Evolutionary conservation across 768 basidiomycete genomes (phyloP).

Genomic region (Suillus americanus): DNA sequence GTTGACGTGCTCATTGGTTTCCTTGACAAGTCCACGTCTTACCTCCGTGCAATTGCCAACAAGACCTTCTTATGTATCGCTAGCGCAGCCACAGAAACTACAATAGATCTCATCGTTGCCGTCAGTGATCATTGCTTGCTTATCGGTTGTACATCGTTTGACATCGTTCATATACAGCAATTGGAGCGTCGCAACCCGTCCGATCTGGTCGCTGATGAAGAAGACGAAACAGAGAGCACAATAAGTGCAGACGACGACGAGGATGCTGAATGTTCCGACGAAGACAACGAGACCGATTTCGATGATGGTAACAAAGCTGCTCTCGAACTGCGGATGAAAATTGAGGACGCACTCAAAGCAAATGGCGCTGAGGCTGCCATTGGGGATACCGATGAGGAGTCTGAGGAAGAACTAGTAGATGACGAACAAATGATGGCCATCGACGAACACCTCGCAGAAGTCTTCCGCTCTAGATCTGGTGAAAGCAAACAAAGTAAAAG

Average conservation of each 20-base stretch:
- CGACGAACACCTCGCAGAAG: slow-evolving; percentile 86
- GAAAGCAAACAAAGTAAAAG: slow-evolving; percentile 68
- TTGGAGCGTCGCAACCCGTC: slow-evolving; percentile 68
- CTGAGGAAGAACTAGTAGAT: slow-evolving; percentile 78
- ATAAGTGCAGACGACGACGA: slow-evolving; percentile 38
- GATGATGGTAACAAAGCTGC: slow-evolving; percentile 47
- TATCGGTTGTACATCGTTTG: slow-evolving; percentile 8
- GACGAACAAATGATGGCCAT: slow-evolving; percentile 99
- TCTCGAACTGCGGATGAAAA: slow-evolving; percentile 63
- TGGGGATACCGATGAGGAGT: slow-evolving; percentile 52
- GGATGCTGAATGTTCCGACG: slow-evolving; percentile 32
- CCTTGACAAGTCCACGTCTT: slow-evolving; percentile 80
- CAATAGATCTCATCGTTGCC: slow-evolving; percentile 77
- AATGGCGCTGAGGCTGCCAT: slow-evolving; percentile 58
- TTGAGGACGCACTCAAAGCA: slow-evolving; percentile 58
- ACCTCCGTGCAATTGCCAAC: slow-evolving; percentile 76
- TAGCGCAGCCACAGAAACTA: slow-evolving; percentile 60
- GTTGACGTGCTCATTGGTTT: slow-evolving; percentile 90
- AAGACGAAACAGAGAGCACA: slow-evolving; percentile 44
- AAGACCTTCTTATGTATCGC: slow-evolving; percentile 78
- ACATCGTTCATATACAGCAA: slow-evolving; percentile 56
- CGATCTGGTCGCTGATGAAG: slow-evolving; percentile 43
- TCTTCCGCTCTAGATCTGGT: slow-evolving; percentile 70
- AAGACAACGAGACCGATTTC: slow-evolving; percentile 41
- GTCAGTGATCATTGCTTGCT: slow-evolving; percentile 45